These are phyloP conservation scores for Neonectria magnoliae DNA, from an alignment of 2,329 filamentous ascomycete species.

Conservation along the genomic window DNA sequence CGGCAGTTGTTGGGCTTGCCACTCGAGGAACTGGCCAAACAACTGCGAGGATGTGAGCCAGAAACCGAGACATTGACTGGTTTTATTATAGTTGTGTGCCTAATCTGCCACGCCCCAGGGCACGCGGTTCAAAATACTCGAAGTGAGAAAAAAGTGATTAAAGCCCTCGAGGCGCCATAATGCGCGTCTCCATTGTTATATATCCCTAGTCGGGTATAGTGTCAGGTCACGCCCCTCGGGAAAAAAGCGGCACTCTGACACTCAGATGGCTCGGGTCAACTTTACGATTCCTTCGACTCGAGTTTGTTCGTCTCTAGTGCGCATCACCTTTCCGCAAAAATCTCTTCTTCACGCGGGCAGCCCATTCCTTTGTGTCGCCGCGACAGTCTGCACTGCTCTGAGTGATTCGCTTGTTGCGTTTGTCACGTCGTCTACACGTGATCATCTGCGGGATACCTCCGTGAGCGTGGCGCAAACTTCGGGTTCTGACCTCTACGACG, in stretches of 20 bases:
- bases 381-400: slow-evolving; percentile 23
- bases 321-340: slow-evolving; percentile 29
- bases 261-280: slow-evolving; percentile 31
- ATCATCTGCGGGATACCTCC: slow-evolving; percentile 17
- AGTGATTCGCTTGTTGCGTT: slow-evolving; percentile 23
- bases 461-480: slow-evolving; percentile 34
- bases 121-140: neutral
- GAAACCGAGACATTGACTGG: neutral
- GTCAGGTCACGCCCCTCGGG: slow-evolving; percentile 33
- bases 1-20: neutral
- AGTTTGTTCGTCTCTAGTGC: slow-evolving; percentile 31
- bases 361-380: slow-evolving; percentile 23
- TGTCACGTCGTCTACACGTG: slow-evolving; percentile 33
- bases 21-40: neutral
- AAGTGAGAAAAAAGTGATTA: neutral
- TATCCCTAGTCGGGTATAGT: slow-evolving; percentile 28
- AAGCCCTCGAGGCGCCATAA: slow-evolving; percentile 4
- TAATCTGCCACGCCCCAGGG: neutral
- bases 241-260: slow-evolving; percentile 33
- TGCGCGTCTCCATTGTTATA: slow-evolving; percentile 20
- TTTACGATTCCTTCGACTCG: slow-evolving; percentile 36
- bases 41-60: neutral
- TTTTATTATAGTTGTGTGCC: neutral
- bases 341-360: slow-evolving; percentile 29
- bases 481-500: slow-evolving; percentile 20